These are phyloP conservation scores for Talaromyces thailandensis DNA, from an alignment of 495 filamentous ascomycete genomes.

Conservation along the genomic window DNA sequence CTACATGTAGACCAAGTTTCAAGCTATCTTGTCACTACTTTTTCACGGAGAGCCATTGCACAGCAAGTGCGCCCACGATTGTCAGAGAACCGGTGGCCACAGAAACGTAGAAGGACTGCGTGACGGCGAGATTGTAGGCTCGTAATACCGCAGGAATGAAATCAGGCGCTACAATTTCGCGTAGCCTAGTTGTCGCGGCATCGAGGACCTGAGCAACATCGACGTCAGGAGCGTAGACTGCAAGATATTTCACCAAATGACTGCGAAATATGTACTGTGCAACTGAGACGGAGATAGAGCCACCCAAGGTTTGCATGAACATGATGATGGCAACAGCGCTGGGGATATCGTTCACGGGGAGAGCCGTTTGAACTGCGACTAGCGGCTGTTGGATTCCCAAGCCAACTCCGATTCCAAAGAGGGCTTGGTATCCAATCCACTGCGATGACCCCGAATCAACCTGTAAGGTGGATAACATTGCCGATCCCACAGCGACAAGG, in stretches of 20 bases:
- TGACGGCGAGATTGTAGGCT: no score
- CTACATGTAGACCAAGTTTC: no score
- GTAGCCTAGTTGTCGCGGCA: no score
- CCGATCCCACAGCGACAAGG: constrained; percentile 16
- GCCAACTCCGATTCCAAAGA: not conserved
- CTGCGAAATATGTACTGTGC: constrained; percentile 12
- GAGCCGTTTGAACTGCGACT: not conserved
- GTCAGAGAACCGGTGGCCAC: no score
- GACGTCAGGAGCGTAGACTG: no score
- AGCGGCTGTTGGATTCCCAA: not conserved
- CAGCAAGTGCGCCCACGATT: no score
- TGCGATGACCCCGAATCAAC: not conserved
- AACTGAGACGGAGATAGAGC: not conserved
- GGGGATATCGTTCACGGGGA: not conserved
- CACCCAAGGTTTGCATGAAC: not conserved
- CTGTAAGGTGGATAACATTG: not conserved
- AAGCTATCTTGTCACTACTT: no score
- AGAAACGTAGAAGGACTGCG: no score
- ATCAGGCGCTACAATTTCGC: no score
- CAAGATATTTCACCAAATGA: constrained; percentile 17
- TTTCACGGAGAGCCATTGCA: no score
- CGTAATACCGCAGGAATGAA: no score
- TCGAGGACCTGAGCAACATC: no score
- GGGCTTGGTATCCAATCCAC: not conserved
- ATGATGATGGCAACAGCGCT: not conserved